A percentile compares a stretch with the other conserved stretches of the same genome.
Conservation (phyloP, 1,284 basidiomycete species). For the Amylostereum areolatum region DNA sequence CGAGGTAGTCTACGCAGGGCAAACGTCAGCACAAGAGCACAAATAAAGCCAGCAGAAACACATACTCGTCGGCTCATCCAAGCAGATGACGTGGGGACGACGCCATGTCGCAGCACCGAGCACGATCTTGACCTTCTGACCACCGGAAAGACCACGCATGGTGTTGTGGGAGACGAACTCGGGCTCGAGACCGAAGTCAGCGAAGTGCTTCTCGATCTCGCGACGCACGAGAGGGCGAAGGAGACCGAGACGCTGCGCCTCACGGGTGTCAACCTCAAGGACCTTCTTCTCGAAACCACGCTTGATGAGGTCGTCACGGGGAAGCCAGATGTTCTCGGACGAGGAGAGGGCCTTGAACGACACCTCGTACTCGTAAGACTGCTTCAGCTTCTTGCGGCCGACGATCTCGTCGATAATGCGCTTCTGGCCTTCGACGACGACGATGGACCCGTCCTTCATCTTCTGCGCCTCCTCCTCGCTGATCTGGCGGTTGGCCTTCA, state of each 20-base stretch:
- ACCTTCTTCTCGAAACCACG: constrained; percentile 99
- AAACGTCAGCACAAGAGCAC: constrained; percentile 9
- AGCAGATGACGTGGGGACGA: constrained; percentile 93
- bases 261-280: constrained; percentile 93
- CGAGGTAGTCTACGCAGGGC: constrained; percentile 74
- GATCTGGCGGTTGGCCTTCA: constrained; percentile 86
- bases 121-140: constrained; percentile 99
- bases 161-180: constrained; percentile 97
- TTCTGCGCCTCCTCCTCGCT: constrained; percentile 86
- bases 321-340: constrained; percentile 94
- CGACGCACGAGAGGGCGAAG: constrained; percentile 94
- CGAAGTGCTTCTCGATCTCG: constrained; percentile 97
- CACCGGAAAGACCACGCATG: constrained; percentile 97
- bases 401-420: constrained; percentile 90
- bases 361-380: constrained; percentile 97
- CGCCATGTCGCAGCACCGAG: constrained; percentile 98
- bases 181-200: constrained; percentile 93
- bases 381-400: constrained; percentile 95
- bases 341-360: constrained; percentile 90
- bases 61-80: constrained; percentile 94
- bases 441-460: constrained; percentile 92
- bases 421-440: constrained; percentile 92
- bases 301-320: constrained; percentile 94
- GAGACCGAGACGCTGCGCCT: constrained; percentile 94
- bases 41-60: constrained; percentile 13